These are phyloP conservation scores for Pelargonium myrrhifolium DNA, from an alignment of 441 rosid genomes.

Conservation along the genomic window DNA sequence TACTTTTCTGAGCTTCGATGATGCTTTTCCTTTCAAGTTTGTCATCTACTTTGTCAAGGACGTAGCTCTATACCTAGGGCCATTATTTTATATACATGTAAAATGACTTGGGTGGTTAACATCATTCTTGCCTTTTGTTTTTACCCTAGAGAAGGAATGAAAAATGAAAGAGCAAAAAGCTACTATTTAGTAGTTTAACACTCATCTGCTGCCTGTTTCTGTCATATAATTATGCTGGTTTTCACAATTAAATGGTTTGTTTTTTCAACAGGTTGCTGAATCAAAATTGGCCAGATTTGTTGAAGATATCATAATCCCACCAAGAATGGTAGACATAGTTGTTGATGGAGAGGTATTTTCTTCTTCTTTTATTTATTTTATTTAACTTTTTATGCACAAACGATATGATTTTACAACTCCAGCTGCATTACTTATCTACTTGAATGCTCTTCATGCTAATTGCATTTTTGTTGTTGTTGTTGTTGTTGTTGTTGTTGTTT, in stretches of 20 bases:
- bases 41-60: background rate
- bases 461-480: slow-evolving; percentile 8
- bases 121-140: too few relatives aligned
- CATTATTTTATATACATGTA: too few relatives aligned
- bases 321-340: slow-evolving; percentile 92
- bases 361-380: slow-evolving; percentile 18
- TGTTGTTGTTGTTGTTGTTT: too few relatives aligned
- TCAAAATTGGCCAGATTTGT: slow-evolving; percentile 93
- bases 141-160: too few relatives aligned
- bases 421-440: slow-evolving; percentile 2
- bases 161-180: background rate
- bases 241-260: slow-evolving; percentile 5
- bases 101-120: too few relatives aligned
- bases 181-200: background rate
- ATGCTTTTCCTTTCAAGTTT: too few relatives aligned
- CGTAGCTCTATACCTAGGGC: too few relatives aligned
- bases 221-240: background rate
- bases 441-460: background rate
- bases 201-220: background rate
- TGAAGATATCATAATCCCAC: slow-evolving; percentile 94
- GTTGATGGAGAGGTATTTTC: slow-evolving; percentile 95
- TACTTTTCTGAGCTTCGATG: too few relatives aligned
- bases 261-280: slow-evolving; percentile 75
- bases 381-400: slow-evolving; percentile 1
- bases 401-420: background rate